phyloP scores from a whole-genome alignment of 352 stramenopile species.

The Halophytophthora batemanensis region DNA sequence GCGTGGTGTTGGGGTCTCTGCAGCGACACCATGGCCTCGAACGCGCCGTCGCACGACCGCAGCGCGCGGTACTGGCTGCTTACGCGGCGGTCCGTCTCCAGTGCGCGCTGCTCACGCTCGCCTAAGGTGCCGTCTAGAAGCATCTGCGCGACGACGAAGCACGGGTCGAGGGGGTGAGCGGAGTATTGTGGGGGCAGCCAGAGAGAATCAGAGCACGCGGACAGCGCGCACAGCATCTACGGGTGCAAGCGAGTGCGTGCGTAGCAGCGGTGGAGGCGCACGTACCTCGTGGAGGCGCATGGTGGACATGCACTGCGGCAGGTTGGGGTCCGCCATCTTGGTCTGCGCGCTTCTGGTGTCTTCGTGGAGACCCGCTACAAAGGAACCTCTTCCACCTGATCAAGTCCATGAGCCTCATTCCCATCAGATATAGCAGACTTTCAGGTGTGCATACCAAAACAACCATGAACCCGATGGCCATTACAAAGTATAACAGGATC shows the following conservation, averaged over 20 bases:
- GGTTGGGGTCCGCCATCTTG: conserved; percentile 33
- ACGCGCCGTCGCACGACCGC: conserved; percentile 49
- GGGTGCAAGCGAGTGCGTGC: background rate
- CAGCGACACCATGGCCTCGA: conserved; percentile 43
- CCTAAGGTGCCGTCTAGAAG: conserved; percentile 34
- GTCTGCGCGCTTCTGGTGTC: background rate
- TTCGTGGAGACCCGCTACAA: no score
- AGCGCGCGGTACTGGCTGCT: conserved; percentile 41
- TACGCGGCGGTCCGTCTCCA: conserved; percentile 38
- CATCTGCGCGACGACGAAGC: conserved; percentile 24
- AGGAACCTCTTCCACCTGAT: no score
- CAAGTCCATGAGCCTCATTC: no score
- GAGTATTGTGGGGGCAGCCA: background rate
- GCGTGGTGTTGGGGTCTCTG: conserved; percentile 16
- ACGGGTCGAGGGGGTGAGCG: background rate
- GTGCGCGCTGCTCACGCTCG: conserved; percentile 37
- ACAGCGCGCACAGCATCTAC: conserved; percentile 3
- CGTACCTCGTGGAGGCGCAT: conserved; percentile 68
- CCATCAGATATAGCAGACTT: no score
- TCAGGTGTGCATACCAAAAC: no score
- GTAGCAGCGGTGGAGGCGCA: background rate
- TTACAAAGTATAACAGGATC: no score
- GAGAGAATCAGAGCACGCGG: conserved; percentile 1
- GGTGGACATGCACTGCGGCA: conserved; percentile 58
- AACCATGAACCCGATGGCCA: no score